Evolutionary conservation across 1,139 yeast genomes (phyloP).

Genomic region (Debaryomyces sp.): DNA sequence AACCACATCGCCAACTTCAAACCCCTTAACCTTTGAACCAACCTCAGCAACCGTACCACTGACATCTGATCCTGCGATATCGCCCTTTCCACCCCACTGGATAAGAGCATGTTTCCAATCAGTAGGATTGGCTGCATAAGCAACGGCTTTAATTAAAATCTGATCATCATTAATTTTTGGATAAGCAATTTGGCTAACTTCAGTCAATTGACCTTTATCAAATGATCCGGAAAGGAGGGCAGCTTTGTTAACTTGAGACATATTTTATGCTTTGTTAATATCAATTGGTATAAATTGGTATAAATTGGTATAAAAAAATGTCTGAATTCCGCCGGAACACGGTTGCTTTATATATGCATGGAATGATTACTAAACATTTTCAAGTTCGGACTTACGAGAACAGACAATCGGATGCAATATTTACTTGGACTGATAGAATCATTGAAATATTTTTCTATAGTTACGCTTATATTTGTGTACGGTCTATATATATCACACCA

Average conservation of each 20-base stretch:
- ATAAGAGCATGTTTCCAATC: constrained; percentile 66
- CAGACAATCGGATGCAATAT: constrained; percentile 8
- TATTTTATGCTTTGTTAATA: not conserved
- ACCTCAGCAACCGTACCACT: constrained; percentile 59
- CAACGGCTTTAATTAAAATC: constrained; percentile 55
- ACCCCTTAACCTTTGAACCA: constrained; percentile 54
- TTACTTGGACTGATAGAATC: too few relatives aligned
- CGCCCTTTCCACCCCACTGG: constrained; percentile 34
- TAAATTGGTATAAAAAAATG: not conserved
- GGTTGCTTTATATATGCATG: not conserved
- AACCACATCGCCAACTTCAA: constrained; percentile 53
- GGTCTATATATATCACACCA: too few relatives aligned
- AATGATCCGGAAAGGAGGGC: constrained; percentile 25
- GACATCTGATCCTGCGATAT: constrained; percentile 59
- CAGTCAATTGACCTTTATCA: constrained; percentile 22
- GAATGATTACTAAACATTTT: too few relatives aligned
- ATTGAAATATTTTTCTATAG: too few relatives aligned
- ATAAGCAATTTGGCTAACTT: constrained; percentile 30
- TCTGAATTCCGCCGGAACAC: too few relatives aligned
- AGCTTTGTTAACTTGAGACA: constrained; percentile 22
- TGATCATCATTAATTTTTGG: constrained; percentile 44
- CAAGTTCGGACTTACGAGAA: too few relatives aligned
- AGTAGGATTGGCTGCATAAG: constrained; percentile 72
- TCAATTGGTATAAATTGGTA: too few relatives aligned
- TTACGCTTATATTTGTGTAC: too few relatives aligned